These are phyloP conservation scores for Phaseolus lunatus DNA, from an alignment of 306 rosid genomes.

Conservation along the genomic window DNA sequence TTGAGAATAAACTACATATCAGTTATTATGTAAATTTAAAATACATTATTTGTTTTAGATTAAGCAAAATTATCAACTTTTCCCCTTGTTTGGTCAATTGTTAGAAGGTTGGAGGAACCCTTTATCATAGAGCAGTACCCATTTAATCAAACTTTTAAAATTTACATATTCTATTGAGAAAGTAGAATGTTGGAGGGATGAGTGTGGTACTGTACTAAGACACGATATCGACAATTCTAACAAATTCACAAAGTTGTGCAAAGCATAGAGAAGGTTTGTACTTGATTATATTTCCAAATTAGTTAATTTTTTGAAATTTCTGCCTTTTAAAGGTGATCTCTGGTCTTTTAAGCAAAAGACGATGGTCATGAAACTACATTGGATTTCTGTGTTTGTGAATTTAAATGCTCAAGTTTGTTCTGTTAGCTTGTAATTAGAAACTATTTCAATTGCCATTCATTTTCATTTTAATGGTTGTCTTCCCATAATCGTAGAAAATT, in stretches of 20 bases:
- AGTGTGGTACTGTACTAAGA: background rate
- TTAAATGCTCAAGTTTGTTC: background rate
- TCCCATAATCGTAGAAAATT: background rate
- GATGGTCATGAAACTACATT: background rate
- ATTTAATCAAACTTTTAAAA: conserved; percentile 1
- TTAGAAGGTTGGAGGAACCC: background rate
- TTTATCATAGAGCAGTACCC: background rate
- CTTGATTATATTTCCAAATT: background rate
- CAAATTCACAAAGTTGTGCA: background rate
- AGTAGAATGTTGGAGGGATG: background rate
- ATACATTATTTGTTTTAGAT: background rate
- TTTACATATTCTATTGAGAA: background rate
- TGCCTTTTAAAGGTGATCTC: background rate
- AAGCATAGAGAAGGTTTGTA: conserved; percentile 1
- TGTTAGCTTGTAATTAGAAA: background rate
- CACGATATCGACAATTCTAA: background rate
- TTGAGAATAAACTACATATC: conserved; percentile 9
- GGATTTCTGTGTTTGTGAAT: background rate
- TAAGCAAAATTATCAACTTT: background rate
- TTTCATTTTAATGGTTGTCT: background rate
- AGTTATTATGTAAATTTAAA: conserved; percentile 26
- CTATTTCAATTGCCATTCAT: conserved; percentile 20
- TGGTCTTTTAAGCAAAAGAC: background rate
- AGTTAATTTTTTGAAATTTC: background rate
- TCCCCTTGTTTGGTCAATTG: background rate